Percentiles rank a stretch among this genome's conserved stretches.
phyloP scores from a whole-genome alignment of 2,329 filamentous ascomycete species.

The Aspergillus brasiliensis region DNA sequence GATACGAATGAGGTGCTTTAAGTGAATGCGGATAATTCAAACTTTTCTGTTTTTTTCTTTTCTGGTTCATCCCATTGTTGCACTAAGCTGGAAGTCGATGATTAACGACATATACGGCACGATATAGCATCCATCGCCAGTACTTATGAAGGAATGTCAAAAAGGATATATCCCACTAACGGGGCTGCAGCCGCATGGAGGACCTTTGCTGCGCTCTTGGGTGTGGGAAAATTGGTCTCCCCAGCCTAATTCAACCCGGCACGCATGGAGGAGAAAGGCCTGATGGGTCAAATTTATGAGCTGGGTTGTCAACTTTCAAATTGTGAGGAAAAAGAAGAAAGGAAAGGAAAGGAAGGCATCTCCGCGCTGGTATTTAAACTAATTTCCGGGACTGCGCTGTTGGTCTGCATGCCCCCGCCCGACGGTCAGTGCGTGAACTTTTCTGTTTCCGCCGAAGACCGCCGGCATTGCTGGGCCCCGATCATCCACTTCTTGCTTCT shows the following conservation, averaged over 20 bases:
- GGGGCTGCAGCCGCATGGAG: conserved; percentile 51
- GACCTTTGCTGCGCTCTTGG: conserved; percentile 54
- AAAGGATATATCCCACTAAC: conserved; percentile 49
- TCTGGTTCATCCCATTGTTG: conserved; percentile 30
- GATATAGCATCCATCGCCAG: conserved; percentile 14
- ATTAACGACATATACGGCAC: conserved; percentile 18
- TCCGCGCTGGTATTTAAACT: conserved; percentile 20
- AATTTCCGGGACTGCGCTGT: conserved; percentile 23
- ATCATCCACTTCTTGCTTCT: background rate
- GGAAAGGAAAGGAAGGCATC: conserved; percentile 23
- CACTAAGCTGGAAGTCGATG: conserved; percentile 19
- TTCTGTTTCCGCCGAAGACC: conserved; percentile 26
- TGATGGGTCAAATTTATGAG: conserved; percentile 62
- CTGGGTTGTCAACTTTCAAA: conserved; percentile 61
- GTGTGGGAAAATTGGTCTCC: conserved; percentile 49
- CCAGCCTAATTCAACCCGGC: conserved; percentile 61
- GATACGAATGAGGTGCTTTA: conserved; percentile 20
- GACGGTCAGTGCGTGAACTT: conserved; percentile 31
- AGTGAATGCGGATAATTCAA: background rate
- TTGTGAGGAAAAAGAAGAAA: conserved; percentile 42
- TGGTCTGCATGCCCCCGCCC: conserved; percentile 26
- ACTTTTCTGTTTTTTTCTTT: conserved; percentile 3
- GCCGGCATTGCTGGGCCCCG: background rate
- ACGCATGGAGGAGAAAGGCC: conserved; percentile 49
- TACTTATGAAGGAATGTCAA: conserved; percentile 14